Percentiles rank a stretch among this genome's conserved stretches.
phyloP scores from a whole-genome alignment of 352 stramenopile species.

The Globisporangium camurandrum region DNA sequence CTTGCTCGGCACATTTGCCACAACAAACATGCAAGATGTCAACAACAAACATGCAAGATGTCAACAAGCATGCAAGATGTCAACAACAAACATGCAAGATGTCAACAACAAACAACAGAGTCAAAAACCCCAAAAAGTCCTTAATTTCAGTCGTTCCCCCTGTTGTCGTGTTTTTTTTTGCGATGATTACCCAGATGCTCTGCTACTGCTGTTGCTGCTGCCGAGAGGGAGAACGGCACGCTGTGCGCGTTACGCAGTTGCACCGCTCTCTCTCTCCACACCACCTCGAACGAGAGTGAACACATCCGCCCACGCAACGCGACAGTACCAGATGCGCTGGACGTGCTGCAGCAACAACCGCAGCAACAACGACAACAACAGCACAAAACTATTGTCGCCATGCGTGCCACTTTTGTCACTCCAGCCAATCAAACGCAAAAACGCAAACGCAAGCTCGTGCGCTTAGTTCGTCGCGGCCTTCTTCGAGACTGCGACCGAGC shows the following conservation, averaged over 20 bases:
- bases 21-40: neutral
- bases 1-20: neutral
- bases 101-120: slow-evolving; percentile 1
- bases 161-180: slow-evolving; percentile 8
- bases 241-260: no score
- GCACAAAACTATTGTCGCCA: no score
- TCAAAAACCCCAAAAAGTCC: slow-evolving; percentile 1
- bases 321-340: no score
- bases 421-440: neutral
- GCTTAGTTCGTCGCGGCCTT: slow-evolving; percentile 88
- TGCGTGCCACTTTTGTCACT: no score
- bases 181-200: slow-evolving; percentile 21
- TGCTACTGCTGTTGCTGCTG: slow-evolving; percentile 1
- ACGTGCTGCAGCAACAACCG: neutral
- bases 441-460: slow-evolving; percentile 1
- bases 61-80: neutral
- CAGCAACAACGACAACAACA: slow-evolving; percentile 1
- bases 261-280: no score
- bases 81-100: neutral
- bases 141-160: slow-evolving; percentile 1
- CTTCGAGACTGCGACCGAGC: slow-evolving; percentile 76
- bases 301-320: no score
- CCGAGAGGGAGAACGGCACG: slow-evolving; percentile 6
- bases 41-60: neutral
- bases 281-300: no score